Percentiles rank a stretch among this genome's conserved stretches.
Conservation (phyloP, 371 early-diverging fungal species). For the Paraphysoderma sedebokerense region DNA sequence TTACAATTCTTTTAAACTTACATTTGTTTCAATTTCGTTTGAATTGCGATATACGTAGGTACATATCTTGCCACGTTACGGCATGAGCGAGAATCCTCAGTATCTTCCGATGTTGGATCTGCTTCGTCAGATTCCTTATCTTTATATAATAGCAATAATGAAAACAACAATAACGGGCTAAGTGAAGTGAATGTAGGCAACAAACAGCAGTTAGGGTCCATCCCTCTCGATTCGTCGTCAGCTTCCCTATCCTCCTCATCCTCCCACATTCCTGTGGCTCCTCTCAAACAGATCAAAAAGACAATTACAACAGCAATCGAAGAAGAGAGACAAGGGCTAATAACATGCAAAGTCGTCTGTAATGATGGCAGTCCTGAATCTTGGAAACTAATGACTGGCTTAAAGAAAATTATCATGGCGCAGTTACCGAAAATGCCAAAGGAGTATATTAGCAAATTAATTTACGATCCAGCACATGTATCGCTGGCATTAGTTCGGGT, state of each 20-base stretch:
- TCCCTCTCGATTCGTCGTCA: too few species aligned
- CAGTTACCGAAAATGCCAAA: constrained; percentile 99
- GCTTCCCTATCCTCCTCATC: too few species aligned
- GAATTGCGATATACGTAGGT: too few species aligned
- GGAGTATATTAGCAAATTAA: constrained; percentile 94
- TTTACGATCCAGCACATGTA: constrained; percentile 65
- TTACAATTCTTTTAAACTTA: too few species aligned
- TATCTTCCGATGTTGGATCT: too few species aligned
- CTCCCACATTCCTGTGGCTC: background rate
- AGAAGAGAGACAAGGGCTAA: constrained; percentile 50
- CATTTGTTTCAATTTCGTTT: too few species aligned
- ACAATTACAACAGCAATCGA: too few species aligned
- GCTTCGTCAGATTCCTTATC: too few species aligned
- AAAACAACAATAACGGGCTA: constrained; percentile 1
- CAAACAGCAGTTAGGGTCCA: too few species aligned
- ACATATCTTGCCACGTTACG: too few species aligned
- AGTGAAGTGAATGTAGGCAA: background rate
- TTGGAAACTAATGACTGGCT: constrained; percentile 74
- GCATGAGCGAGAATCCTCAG: too few species aligned
- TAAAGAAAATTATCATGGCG: constrained; percentile 92
- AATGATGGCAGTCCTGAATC: constrained; percentile 61
- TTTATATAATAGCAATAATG: background rate
- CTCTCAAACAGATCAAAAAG: background rate
- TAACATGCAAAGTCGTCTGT: constrained; percentile 48
- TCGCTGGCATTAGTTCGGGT: background rate